phyloP scores from a whole-genome alignment of 805 yeast species.

The Lipomyces yamadae region DNA sequence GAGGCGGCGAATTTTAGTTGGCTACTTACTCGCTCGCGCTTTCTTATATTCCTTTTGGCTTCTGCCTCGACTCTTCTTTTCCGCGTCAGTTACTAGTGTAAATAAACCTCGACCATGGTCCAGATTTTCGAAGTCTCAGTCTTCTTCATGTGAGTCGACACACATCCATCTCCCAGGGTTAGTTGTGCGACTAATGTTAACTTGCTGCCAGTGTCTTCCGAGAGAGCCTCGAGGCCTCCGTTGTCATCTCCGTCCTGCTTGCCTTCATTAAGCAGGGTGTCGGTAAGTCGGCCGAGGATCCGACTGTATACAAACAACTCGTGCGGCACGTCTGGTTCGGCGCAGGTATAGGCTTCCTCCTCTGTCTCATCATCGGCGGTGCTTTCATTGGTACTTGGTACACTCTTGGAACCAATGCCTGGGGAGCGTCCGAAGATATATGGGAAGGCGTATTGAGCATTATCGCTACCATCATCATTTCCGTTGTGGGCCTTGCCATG shows the following conservation, averaged over 20 bases:
- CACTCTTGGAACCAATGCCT: slow-evolving; percentile 76
- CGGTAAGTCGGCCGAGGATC: slow-evolving; percentile 51
- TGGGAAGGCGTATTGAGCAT: slow-evolving; percentile 97
- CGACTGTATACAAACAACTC: slow-evolving; percentile 61
- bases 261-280: slow-evolving; percentile 92
- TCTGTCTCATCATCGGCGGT: slow-evolving; percentile 85
- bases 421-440: slow-evolving; percentile 85
- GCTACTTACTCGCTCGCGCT: too few relatives aligned
- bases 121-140: slow-evolving; percentile 59
- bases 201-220: slow-evolving; percentile 62
- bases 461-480: slow-evolving; percentile 85
- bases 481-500: slow-evolving; percentile 96
- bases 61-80: background rate
- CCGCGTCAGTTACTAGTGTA: slow-evolving; percentile 2
- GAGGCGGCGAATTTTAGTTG: too few relatives aligned
- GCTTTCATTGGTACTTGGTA: slow-evolving; percentile 95
- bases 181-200: background rate
- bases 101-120: slow-evolving; percentile 46
- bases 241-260: slow-evolving; percentile 86
- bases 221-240: slow-evolving; percentile 90
- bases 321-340: slow-evolving; percentile 89
- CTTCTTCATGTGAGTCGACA: slow-evolving; percentile 38
- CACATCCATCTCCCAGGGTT: background rate
- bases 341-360: slow-evolving; percentile 67
- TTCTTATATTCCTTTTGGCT: background rate